Evolutionary conservation across 208 protist genomes (phyloP), one percentile per base, ranked within the genome.

Genomic region (Wallacemonas collosoma): DNA sequence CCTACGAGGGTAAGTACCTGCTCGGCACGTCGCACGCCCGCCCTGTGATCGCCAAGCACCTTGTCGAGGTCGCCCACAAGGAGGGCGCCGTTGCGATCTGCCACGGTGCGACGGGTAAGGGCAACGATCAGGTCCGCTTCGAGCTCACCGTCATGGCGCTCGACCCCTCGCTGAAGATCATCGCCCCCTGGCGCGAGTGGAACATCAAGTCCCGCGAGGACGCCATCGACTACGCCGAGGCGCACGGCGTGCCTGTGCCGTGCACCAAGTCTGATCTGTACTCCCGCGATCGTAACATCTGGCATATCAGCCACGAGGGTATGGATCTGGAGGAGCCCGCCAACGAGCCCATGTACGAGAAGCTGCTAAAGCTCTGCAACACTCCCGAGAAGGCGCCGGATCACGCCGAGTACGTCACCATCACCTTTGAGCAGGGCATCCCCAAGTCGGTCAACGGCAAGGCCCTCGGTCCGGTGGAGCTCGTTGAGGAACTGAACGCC

Each of bases 181-280:
- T 79, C 3, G 75, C 75, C 47, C 68, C 68, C 44, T 79, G 75
- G 75, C 68, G 75, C 4, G 75, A 79, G 68, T 79, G 75, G 69
- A 74, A 68, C 64, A 79, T 79, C 75, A 73, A 74, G 62, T 79
- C 74, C 45, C 74, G 74, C 56, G 74, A 79, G 74, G 74, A 74
- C 26, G 68, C 68, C 43, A 69, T 79, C 68, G 74, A 73, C 68
- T 79, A 79, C 74, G 75, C 75, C 6, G 75, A 79, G 69, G 75
- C 75, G 35, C 75, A 79, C 55, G 67, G 67, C 60, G 75, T 79
- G n/a, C 75, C 75, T 9, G 63, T 79, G 12, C 75, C 75, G 41
- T 74, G 68, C 69, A 71, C 75, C 48, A 75, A 79, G 68, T 74
- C 68, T 1, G 73, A 78, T 60, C 65, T 78, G 1, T 79, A 79